These are phyloP conservation scores for Silene coronaria DNA, from an alignment of 179 eudicot genomes.

Conservation along the genomic window DNA sequence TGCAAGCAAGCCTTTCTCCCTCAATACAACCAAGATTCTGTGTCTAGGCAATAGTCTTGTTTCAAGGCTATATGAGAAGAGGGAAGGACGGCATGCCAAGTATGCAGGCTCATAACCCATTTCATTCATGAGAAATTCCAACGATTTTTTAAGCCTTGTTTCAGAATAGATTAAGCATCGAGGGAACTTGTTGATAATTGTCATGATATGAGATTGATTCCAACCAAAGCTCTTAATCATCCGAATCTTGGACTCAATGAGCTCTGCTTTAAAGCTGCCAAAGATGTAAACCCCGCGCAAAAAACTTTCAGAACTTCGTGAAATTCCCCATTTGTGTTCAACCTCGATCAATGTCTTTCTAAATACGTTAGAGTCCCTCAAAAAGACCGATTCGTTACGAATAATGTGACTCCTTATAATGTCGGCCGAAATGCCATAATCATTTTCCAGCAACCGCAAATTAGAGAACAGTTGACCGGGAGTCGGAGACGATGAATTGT, in stretches of 20 bases:
- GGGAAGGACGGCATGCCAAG: background rate
- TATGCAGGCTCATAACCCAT: conserved; percentile 25
- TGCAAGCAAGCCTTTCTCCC: no score
- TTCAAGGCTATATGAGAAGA: conserved; percentile 26
- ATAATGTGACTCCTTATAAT: no score
- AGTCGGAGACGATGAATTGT: no score
- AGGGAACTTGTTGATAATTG: conserved; percentile 6
- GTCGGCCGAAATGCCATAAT: no score
- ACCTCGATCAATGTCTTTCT: conserved; percentile 10
- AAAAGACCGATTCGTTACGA: background rate
- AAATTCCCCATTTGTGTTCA: conserved; percentile 24
- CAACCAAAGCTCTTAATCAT: no score
- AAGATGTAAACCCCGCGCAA: conserved; percentile 14
- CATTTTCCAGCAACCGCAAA: no score
- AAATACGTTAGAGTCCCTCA: background rate
- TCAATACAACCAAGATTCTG: conserved; percentile 13
- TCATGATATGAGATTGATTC: no score
- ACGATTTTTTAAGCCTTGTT: conserved; percentile 10
- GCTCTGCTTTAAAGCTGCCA: no score
- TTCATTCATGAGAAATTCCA: conserved; percentile 30
- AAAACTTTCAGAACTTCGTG: conserved; percentile 20
- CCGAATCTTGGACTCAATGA: no score
- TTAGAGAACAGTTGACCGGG: no score
- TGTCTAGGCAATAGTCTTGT: conserved; percentile 32
- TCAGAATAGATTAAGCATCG: conserved; percentile 9